Evolutionary conservation across 192 early-diverging fungal species (phyloP), one percentile per base, ranked within the genome.

Genomic region (Backusella macrospora): DNA sequence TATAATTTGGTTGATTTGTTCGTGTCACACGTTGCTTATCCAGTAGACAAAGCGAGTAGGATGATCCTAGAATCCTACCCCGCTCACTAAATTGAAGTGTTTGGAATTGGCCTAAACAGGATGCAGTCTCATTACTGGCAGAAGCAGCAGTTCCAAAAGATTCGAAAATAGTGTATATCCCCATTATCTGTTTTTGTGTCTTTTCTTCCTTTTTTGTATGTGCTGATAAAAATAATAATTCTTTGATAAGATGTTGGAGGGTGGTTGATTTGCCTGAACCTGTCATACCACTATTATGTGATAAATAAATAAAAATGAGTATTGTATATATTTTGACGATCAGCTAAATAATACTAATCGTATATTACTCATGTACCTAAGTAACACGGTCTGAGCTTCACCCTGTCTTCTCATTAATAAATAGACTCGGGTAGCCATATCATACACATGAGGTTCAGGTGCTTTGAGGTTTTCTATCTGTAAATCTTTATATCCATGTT

Each of bases 51-150:
- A 91, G 86, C 9, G 95, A 76, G 15, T 89, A 73, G 79, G 97
- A 96, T 46, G 89, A 79, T 44, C 96, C 97, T 14, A 93, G 79
- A 70, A 99, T 85, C 26, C 90, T 88, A 39, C 96, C 95, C 29
- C 90, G 80, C 39, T 90, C 91, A 73, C 91, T 92, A 80, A 93
- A 99, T 86, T 99, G 96, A 74, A 95, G 86, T 82, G 98, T 95
- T 38, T 92, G 89, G 84, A 92, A 97, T 62, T 93, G 83, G 13
- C 92, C 91, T 46, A 86, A 92, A 26, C 92, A 88, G 15, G 94
- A 95, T 2, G 94, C 89, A 76, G 84, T 86, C 34, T 74, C 82
- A 71, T 92, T 92, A 59, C 85, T 76, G 14, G 73, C 44, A 5
- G 93, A 94, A 68, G 86, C 78, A 10, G 91, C 87, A 45, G 86